A percentile compares a stretch with the other conserved stretches of the same genome.
Conservation (phyloP, 2,329 filamentous ascomycete genomes). For the Hymenoscyphus scutula region DNA sequence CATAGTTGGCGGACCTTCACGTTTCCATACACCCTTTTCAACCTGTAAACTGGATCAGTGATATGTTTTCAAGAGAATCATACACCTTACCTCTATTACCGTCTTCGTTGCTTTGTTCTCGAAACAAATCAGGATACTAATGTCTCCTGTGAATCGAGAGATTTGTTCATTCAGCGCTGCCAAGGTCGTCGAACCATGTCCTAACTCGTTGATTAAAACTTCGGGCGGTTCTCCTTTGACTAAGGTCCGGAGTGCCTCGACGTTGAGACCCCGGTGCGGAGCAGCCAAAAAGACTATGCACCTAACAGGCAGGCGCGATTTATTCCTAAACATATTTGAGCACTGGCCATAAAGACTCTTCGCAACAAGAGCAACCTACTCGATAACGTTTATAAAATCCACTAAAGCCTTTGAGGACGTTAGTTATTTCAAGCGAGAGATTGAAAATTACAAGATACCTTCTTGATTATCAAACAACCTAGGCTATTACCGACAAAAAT, state of each 20-base stretch:
- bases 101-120: neutral
- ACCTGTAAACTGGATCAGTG: too few species aligned
- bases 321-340: too few species aligned
- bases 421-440: too few species aligned
- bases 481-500: constrained; percentile 40
- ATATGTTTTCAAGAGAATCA: neutral
- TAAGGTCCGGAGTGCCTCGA: constrained; percentile 23
- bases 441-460: constrained; percentile 16
- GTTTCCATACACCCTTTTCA: constrained; percentile 21
- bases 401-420: too few species aligned
- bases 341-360: too few species aligned
- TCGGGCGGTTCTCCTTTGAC: constrained; percentile 23
- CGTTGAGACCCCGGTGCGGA: constrained; percentile 30
- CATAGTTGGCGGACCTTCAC: constrained; percentile 19
- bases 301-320: constrained; percentile 13
- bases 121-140: neutral
- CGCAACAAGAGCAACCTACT: too few species aligned
- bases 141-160: neutral
- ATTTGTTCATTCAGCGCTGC: neutral
- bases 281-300: constrained; percentile 30
- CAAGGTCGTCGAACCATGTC: neutral
- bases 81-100: neutral
- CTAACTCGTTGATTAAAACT: neutral
- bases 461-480: constrained; percentile 39
- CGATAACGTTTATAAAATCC: too few species aligned